Percentiles rank a stretch among this genome's conserved stretches.
These are phyloP conservation scores for Boletus rubropictus DNA, from an alignment of 768 basidiomycete genomes.

Conservation along the genomic window DNA sequence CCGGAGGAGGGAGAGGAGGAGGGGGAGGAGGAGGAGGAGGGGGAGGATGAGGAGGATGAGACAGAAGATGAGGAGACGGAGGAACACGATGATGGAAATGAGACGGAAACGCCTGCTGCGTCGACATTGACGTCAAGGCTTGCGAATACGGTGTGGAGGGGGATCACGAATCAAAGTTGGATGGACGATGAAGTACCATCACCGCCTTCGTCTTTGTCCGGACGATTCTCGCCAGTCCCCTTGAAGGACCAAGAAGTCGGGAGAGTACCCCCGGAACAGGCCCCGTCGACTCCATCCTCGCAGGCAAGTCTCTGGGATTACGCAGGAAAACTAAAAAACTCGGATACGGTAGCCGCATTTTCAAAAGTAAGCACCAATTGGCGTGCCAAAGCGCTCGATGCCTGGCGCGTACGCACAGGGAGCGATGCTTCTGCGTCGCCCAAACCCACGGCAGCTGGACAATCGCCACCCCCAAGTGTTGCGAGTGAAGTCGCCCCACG, in stretches of 20 bases:
- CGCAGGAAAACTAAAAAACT: conserved; percentile 68
- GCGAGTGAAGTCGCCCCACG: conserved; percentile 18
- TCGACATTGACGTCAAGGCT: conserved; percentile 47
- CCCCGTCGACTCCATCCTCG: conserved; percentile 16
- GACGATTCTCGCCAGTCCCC: conserved; percentile 23
- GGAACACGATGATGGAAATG: conserved; percentile 38
- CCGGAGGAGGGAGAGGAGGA: conserved; percentile 31
- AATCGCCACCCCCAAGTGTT: conserved; percentile 17
- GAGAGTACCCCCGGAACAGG: conserved; percentile 13
- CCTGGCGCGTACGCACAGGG: conserved; percentile 24
- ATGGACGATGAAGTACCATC: conserved; percentile 56
- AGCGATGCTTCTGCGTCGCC: conserved; percentile 8
- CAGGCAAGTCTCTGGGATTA: conserved; percentile 57
- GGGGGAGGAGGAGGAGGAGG: conserved; percentile 31
- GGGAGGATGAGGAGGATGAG: conserved; percentile 25
- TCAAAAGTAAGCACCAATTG: conserved; percentile 74
- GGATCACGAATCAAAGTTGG: conserved; percentile 68
- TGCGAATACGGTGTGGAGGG: conserved; percentile 66
- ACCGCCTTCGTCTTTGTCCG: conserved; percentile 33
- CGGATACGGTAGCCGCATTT: conserved; percentile 62
- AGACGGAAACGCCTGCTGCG: conserved; percentile 37
- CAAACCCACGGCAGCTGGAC: background rate
- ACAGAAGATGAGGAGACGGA: conserved; percentile 22
- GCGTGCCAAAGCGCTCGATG: conserved; percentile 52
- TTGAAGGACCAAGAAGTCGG: conserved; percentile 13